Evolutionary conservation across 176 grass and related monocot genomes (phyloP), one percentile per base, ranked within the genome.

Genomic region (Alopecurus myosuroides): DNA sequence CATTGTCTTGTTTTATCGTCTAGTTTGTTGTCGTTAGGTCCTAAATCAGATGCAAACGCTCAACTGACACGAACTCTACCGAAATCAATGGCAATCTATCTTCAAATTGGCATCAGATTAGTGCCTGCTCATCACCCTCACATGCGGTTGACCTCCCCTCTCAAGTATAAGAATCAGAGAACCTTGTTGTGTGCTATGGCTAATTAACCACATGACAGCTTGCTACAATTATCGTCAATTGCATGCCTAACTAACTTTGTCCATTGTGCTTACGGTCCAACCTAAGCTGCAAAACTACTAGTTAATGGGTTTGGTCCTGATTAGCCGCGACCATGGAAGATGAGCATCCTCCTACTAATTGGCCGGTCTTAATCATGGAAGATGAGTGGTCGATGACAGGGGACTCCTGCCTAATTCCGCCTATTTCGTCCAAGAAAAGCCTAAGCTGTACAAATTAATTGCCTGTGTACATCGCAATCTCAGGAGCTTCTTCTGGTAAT

Each of bases 271-370:
- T 74, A 31, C 44, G 26, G 26, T 33, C 71, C 66, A 66, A 74
- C 78, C 71, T 74, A 74, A 30, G 71, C 81, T 29, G 53, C 81
- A 29, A 17, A 29, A 31, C 12, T 29, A 30, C 57, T 14, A 29
- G 58, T 29, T 64, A 77, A 86, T 74, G 14, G 40, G 75, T 25
- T 89, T 62, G 81, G 61, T 69, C 37, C 69, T 68, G 48, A 75
- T n/a, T 57, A 68, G 68, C 45, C 48, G 73, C 9, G 9, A 42
- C 78, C 73, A 25, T 15, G 31, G 23, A 55, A 26, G 36, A 35
- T 57, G 78, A 11, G 53, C 65, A 44, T 28, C 36, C 76, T 33
- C 81, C 68, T 74, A 25, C 68, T 74, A 25, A 81, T 53, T 73
- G 19, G 7, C 25, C 41, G 14, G 15, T 31, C 69, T 39, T 81